Evolutionary conservation across 139 green algal species (phyloP).

Genomic region (Volvox reticuliferus): DNA sequence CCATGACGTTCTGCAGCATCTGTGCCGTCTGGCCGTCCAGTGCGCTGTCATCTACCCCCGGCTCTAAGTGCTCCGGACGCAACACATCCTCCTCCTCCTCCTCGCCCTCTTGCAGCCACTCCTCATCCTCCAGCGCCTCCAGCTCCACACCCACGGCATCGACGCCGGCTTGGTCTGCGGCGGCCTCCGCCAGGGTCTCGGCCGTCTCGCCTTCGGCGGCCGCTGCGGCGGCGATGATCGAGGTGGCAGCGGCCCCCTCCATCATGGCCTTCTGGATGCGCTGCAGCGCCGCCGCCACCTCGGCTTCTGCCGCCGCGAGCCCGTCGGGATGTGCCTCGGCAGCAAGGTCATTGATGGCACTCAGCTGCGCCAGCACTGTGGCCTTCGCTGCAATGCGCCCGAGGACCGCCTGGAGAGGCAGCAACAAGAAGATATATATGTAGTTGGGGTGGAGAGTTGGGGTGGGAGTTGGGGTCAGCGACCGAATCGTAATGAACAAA

Average conservation of each 20-base stretch:
- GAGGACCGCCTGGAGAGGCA: neutral
- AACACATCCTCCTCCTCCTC: conserved; percentile 3
- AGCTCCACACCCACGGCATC: neutral
- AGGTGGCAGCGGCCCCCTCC: neutral
- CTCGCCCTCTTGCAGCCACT: neutral
- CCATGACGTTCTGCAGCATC: neutral
- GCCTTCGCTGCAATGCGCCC: neutral
- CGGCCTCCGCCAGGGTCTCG: neutral
- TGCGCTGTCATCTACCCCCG: conserved; percentile 2
- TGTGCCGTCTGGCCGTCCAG: neutral
- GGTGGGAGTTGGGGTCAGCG: no score
- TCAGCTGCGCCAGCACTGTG: neutral
- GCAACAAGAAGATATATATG: no score
- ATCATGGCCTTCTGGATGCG: neutral
- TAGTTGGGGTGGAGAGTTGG: no score
- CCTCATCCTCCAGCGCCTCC: neutral
- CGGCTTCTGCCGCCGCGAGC: neutral
- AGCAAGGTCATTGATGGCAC: neutral
- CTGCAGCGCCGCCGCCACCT: neutral
- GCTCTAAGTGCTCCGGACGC: neutral
- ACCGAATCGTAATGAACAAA: no score
- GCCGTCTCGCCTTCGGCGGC: neutral
- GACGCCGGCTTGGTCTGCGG: neutral
- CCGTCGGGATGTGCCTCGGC: neutral
- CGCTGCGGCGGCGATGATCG: neutral